Evolutionary conservation across 179 eudicot species (phyloP).

Genomic region (Corrigiola litoralis): DNA sequence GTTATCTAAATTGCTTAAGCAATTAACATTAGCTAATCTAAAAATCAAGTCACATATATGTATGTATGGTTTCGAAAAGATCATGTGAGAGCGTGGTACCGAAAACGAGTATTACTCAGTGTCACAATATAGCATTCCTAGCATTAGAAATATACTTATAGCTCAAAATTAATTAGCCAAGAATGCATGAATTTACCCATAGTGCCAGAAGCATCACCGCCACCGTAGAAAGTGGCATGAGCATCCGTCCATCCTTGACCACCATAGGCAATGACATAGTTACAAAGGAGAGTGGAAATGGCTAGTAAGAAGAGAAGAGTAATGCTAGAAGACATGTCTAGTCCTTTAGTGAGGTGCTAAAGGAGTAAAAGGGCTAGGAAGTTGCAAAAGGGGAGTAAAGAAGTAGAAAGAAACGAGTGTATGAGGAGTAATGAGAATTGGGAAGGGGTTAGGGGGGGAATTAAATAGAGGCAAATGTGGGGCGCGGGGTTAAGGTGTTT

Average conservation of each 20-base stretch:
- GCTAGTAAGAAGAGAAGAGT: slow-evolving; percentile 12
- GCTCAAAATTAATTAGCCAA: too few relatives aligned
- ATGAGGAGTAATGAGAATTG: neutral
- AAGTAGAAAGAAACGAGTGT: neutral
- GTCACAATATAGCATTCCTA: neutral
- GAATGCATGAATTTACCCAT: slow-evolving; percentile 34
- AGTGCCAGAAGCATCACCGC: slow-evolving; percentile 42
- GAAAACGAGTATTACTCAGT: too few relatives aligned
- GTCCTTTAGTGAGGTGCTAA: neutral
- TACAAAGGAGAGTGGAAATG: slow-evolving; percentile 8
- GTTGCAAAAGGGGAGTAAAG: neutral
- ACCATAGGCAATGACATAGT: slow-evolving; percentile 9
- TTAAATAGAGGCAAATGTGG: neutral
- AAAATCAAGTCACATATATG: neutral
- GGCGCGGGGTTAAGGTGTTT: neutral
- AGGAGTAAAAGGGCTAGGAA: neutral
- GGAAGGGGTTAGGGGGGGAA: neutral
- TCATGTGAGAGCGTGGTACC: too few relatives aligned
- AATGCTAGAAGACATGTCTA: slow-evolving; percentile 22
- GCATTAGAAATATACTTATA: too few relatives aligned
- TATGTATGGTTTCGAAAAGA: neutral
- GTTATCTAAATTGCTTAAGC: too few relatives aligned
- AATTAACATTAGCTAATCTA: too few relatives aligned
- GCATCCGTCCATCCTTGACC: slow-evolving; percentile 33
- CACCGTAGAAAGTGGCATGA: slow-evolving; percentile 44